Percentiles rank a stretch among this genome's conserved stretches.
phyloP scores from a whole-genome alignment of 139 green algal species.

The Picochlorum sp. region DNA sequence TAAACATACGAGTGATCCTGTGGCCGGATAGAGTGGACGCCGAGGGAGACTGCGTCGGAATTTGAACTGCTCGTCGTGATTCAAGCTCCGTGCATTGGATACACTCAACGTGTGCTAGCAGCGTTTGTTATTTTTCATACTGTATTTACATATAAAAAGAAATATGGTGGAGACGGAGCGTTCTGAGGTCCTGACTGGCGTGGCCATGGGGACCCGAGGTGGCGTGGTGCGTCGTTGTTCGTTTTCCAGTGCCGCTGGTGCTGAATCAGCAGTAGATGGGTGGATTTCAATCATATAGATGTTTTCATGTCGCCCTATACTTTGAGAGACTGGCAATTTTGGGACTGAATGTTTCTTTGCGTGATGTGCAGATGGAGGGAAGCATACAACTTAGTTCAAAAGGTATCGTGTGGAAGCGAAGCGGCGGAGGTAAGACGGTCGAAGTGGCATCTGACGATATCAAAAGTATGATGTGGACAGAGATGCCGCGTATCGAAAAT shows the following conservation, averaged over 20 bases:
- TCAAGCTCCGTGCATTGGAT: no score
- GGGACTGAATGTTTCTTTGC: neutral
- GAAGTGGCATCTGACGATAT: constrained; percentile 49
- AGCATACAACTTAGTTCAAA: constrained; percentile 16
- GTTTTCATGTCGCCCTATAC: no score
- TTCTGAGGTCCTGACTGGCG: neutral
- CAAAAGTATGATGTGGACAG: constrained; percentile 49
- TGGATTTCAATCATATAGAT: neutral
- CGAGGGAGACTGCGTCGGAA: no score
- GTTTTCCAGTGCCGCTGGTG: neutral
- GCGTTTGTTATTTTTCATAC: no score
- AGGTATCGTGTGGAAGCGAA: constrained; percentile 30
- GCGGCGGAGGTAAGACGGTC: constrained; percentile 17
- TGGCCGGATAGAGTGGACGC: no score
- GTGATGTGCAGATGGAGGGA: constrained; percentile 17
- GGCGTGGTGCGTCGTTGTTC: neutral
- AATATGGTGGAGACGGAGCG: no score
- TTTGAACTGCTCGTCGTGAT: no score
- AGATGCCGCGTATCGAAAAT: constrained; percentile 13
- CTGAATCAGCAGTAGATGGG: neutral
- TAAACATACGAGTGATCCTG: no score
- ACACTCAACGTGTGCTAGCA: no score
- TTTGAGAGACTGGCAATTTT: neutral
- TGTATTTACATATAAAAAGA: no score
- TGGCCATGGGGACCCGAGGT: neutral